Evolutionary conservation across 73 alveolate species (phyloP).

Genomic region (Durusdinium trenchii): DNA sequence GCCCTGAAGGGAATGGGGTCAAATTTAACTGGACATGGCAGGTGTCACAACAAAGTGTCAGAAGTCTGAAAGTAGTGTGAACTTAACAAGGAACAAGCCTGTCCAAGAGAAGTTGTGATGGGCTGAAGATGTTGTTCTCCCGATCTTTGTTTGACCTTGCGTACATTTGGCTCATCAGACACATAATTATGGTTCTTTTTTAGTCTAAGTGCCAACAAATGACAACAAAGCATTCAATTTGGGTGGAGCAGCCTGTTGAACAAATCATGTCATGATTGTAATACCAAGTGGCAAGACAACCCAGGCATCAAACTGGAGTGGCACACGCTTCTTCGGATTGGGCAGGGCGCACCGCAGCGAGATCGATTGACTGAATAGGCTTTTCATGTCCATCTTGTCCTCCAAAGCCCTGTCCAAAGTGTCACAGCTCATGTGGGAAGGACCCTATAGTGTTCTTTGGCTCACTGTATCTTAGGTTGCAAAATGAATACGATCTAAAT

Average conservation of each 20-base stretch:
- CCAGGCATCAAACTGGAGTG: conserved; percentile 30
- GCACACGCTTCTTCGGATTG: neutral
- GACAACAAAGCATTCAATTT: neutral
- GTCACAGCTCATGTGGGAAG: neutral
- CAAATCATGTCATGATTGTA: no score
- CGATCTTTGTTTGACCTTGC: neutral
- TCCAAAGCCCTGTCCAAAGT: neutral
- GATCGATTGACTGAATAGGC: neutral
- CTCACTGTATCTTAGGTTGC: neutral
- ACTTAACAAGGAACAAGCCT: neutral
- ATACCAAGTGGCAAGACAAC: neutral
- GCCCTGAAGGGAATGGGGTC: neutral
- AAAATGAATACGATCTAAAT: neutral
- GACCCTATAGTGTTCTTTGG: neutral
- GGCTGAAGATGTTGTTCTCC: neutral
- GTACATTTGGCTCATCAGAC: neutral
- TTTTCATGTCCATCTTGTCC: conserved; percentile 27
- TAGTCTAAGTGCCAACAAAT: neutral
- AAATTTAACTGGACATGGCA: neutral
- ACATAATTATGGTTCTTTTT: neutral
- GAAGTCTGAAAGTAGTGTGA: neutral
- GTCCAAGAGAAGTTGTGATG: neutral
- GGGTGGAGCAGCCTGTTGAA: neutral
- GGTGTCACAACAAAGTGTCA: neutral
- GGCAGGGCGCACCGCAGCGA: neutral